Evolutionary conservation across 202 grass and related monocot species (phyloP).

Genomic region (Bolboschoenoplectus hybrid): DNA sequence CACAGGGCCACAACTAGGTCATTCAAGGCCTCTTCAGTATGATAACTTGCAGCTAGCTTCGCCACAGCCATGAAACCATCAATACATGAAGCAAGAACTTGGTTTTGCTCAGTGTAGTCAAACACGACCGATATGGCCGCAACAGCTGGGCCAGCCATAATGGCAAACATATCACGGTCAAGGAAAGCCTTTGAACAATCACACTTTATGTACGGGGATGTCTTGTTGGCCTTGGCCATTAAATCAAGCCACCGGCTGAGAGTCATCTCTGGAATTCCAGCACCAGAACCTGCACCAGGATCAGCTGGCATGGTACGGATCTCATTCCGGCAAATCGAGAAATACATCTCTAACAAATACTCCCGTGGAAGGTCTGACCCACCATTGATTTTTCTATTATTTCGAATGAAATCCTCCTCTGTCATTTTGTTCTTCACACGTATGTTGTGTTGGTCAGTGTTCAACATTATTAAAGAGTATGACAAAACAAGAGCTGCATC

Average conservation of each 20-base stretch:
- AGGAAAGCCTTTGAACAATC: constrained; percentile 63
- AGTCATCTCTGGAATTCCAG: constrained; percentile 91
- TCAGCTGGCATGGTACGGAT: constrained; percentile 87
- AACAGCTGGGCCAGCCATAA: constrained; percentile 86
- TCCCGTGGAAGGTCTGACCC: constrained; percentile 88
- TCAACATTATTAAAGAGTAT: constrained; percentile 97
- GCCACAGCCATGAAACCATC: constrained; percentile 90
- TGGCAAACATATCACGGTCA: constrained; percentile 91
- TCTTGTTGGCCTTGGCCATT: constrained; percentile 82
- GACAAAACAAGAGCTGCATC: constrained; percentile 90
- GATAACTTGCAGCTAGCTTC: constrained; percentile 86
- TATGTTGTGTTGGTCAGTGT: constrained; percentile 97
- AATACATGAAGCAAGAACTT: constrained; percentile 69
- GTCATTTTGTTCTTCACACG: constrained; percentile 99
- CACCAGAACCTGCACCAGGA: constrained; percentile 42
- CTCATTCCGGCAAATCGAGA: constrained; percentile 93
- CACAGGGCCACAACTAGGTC: constrained; percentile 92
- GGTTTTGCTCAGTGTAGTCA: constrained; percentile 91
- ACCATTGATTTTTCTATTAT: constrained; percentile 94
- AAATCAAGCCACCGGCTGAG: constrained; percentile 94
- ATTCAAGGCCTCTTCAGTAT: constrained; percentile 89
- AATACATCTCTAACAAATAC: constrained; percentile 78
- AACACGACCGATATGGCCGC: constrained; percentile 98
- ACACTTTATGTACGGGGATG: constrained; percentile 78
- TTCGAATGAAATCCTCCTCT: constrained; percentile 97